Evolutionary conservation across 2,329 filamentous ascomycete species (phyloP).

Genomic region (Alternaria gaisen): DNA sequence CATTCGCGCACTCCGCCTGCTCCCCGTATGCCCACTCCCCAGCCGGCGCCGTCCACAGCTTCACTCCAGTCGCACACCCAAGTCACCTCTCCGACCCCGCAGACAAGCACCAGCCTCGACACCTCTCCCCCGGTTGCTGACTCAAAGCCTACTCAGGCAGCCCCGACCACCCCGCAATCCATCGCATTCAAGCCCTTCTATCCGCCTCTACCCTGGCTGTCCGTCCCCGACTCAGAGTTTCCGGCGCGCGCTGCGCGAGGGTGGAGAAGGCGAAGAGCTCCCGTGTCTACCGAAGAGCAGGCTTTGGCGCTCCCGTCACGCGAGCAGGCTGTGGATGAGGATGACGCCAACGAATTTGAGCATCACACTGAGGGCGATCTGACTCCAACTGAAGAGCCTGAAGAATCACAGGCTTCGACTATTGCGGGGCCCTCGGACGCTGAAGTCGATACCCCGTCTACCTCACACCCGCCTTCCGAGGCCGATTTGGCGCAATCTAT

Average conservation of each 20-base stretch:
- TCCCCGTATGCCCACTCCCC: constrained; percentile 42
- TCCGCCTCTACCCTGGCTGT: constrained; percentile 68
- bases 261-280: constrained; percentile 56
- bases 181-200: constrained; percentile 56
- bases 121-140: constrained; percentile 36
- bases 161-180: constrained; percentile 33
- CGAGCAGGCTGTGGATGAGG: constrained; percentile 41
- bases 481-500: constrained; percentile 63
- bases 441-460: constrained; percentile 64
- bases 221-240: constrained; percentile 63
- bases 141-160: constrained; percentile 24
- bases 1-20: constrained; percentile 48
- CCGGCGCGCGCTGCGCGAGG: constrained; percentile 59
- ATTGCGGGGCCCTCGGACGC: constrained; percentile 56
- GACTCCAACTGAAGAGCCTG: constrained; percentile 54
- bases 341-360: constrained; percentile 19
- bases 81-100: constrained; percentile 45
- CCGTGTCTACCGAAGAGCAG: constrained; percentile 50
- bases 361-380: constrained; percentile 31
- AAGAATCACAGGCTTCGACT: constrained; percentile 56
- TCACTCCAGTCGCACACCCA: constrained; percentile 48
- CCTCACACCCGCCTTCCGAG: constrained; percentile 67
- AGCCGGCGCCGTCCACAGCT: constrained; percentile 45
- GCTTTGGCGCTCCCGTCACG: constrained; percentile 63
- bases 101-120: constrained; percentile 40